A percentile compares a stretch with the other conserved stretches of the same genome.
phyloP scores from a whole-genome alignment of 345 rosid species.

The Pugionium cornutum region DNA sequence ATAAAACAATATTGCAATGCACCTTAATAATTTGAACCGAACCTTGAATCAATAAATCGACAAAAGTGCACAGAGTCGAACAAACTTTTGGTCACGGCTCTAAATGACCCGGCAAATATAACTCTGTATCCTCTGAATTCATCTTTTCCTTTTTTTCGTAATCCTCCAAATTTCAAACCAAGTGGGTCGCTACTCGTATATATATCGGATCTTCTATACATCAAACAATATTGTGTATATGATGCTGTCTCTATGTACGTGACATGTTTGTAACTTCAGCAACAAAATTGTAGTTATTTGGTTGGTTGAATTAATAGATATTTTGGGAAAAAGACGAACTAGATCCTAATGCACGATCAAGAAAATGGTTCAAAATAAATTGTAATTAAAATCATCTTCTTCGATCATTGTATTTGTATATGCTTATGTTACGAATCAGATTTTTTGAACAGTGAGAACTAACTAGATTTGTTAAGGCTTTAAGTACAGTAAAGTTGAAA shows the following conservation, averaged over 20 bases:
- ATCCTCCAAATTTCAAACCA: constrained; percentile 28
- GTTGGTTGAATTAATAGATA: not conserved
- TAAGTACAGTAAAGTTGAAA: constrained; percentile 34
- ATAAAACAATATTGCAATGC: no score
- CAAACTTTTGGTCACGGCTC: constrained; percentile 40
- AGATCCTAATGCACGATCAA: constrained; percentile 31
- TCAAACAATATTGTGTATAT: not conserved
- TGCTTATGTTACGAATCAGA: not conserved
- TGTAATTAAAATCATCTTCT: not conserved
- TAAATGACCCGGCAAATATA: constrained; percentile 46
- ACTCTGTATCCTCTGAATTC: constrained; percentile 28
- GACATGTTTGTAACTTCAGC: constrained; percentile 38
- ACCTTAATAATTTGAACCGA: no score
- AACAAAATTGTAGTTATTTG: constrained; percentile 19
- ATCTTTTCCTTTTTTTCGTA: constrained; percentile 36
- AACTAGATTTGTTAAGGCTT: constrained; percentile 32
- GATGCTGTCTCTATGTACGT: constrained; percentile 34
- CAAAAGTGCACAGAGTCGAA: constrained; percentile 30
- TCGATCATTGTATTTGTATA: not conserved
- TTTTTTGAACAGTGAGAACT: constrained; percentile 16
- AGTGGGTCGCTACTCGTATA: constrained; percentile 36
- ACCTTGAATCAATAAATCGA: constrained; percentile 3
- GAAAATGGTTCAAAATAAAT: not conserved
- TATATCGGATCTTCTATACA: constrained; percentile 18
- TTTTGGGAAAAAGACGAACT: not conserved